These are phyloP conservation scores for Quercus tomentella DNA, from an alignment of 331 rosid genomes.

Conservation along the genomic window DNA sequence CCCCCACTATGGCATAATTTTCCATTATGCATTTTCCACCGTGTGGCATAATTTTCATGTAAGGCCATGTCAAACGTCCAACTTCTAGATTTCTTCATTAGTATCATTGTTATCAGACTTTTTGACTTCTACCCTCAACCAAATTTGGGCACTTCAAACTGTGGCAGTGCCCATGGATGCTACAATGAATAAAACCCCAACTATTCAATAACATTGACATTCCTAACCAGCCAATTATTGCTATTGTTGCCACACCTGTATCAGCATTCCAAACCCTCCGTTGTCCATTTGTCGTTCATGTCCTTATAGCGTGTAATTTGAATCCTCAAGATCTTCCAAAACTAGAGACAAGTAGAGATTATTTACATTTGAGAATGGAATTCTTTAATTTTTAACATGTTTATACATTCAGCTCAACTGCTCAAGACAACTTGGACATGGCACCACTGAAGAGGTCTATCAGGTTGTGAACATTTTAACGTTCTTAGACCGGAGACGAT, in stretches of 20 bases:
- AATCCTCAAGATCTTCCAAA: conserved; percentile 93
- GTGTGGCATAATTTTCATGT: no score
- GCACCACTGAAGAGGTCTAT: conserved; percentile 65
- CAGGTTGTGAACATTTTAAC: conserved; percentile 47
- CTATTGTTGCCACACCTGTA: conserved; percentile 56
- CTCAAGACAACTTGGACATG: conserved; percentile 91
- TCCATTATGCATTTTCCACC: no score
- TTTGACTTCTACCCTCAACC: no score
- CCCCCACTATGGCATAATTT: no score
- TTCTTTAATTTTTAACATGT: conserved; percentile 58
- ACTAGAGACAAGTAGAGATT: conserved; percentile 75
- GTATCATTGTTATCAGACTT: no score
- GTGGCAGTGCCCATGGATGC: conserved; percentile 96
- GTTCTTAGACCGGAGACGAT: conserved; percentile 9
- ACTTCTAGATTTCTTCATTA: no score
- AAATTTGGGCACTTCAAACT: conserved; percentile 69
- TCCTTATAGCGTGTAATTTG: conserved; percentile 74
- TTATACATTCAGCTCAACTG: conserved; percentile 62
- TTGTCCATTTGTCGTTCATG: conserved; percentile 66
- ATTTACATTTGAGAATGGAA: conserved; percentile 6
- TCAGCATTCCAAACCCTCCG: conserved; percentile 78
- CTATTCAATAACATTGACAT: conserved; percentile 79
- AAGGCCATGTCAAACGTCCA: no score
- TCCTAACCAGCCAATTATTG: conserved; percentile 75
- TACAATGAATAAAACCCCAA: conserved; percentile 81